A percentile compares a stretch with the other conserved stretches of the same genome.
These are phyloP conservation scores for Stenocarpella maydis DNA, from an alignment of 2,329 filamentous ascomycete species.

Conservation along the genomic window DNA sequence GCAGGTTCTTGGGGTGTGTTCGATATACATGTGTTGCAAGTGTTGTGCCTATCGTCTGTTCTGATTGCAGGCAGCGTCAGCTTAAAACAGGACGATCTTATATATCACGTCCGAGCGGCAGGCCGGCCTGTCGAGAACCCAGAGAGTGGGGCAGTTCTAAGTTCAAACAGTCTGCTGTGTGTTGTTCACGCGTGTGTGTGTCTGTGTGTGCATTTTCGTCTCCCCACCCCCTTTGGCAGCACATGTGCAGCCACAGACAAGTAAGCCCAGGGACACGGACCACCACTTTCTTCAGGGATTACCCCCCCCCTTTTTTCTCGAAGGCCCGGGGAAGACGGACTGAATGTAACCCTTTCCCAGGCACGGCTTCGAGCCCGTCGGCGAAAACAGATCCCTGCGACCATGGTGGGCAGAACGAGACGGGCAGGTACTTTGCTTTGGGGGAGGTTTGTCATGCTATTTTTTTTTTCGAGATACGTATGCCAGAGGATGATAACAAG, in stretches of 20 bases:
- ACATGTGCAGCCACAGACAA: too few relatives aligned
- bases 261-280: background rate
- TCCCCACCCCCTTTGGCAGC: background rate
- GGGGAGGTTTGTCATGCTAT: too few relatives aligned
- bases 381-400: constrained; percentile 9
- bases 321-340: constrained; percentile 25
- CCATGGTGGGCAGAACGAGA: background rate
- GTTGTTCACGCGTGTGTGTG: too few relatives aligned
- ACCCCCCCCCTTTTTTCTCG: constrained; percentile 12
- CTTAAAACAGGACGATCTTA: background rate
- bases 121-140: too few relatives aligned
- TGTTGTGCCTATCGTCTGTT: background rate
- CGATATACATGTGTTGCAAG: background rate
- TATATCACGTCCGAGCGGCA: background rate
- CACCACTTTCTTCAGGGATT: constrained; percentile 14
- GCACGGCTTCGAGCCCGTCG: background rate
- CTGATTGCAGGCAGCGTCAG: background rate
- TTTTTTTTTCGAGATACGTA: background rate
- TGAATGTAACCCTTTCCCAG: constrained; percentile 16
- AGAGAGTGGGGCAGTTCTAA: too few relatives aligned
- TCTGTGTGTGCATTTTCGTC: background rate
- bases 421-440: background rate
- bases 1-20: background rate
- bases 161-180: too few relatives aligned
- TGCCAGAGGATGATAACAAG: background rate